Conservation (phyloP, 1,139 yeast genomes). For the Eremothecium sinecaudum region DNA sequence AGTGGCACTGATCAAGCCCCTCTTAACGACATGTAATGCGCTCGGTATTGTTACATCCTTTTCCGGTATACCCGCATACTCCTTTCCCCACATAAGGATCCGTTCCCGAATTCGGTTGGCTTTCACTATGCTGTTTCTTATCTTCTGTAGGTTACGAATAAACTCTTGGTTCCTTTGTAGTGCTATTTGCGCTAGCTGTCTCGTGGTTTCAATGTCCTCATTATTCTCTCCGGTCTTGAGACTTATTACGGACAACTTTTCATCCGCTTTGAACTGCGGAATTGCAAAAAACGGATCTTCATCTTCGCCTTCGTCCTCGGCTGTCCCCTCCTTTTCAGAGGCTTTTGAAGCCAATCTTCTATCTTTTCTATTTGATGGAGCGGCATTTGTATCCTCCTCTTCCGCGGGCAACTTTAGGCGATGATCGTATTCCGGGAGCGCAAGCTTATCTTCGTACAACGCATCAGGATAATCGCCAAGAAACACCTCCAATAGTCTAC, state of each 20-base stretch:
- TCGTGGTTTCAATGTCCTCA: conserved; percentile 52
- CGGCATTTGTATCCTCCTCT: conserved; percentile 14
- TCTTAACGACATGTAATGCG: conserved; percentile 29
- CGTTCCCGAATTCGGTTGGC: conserved; percentile 67
- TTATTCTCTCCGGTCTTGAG: conserved; percentile 18
- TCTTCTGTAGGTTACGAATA: conserved; percentile 60
- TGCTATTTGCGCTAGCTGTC: conserved; percentile 61
- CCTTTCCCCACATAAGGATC: conserved; percentile 74
- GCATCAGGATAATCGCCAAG: conserved; percentile 79
- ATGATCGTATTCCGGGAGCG: conserved; percentile 63
- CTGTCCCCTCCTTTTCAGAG: conserved; percentile 11
- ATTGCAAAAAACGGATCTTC: conserved; percentile 59
- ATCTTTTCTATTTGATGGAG: conserved; percentile 10
- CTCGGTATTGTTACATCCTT: conserved; percentile 32
- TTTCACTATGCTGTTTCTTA: conserved; percentile 65
- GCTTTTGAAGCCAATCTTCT: conserved; percentile 17
- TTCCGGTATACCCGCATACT: conserved; percentile 64
- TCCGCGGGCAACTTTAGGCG: conserved; percentile 33
- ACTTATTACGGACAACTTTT: conserved; percentile 10
- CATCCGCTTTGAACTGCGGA: conserved; percentile 37
- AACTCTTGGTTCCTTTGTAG: conserved; percentile 87
- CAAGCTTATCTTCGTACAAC: conserved; percentile 52
- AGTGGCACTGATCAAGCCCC: conserved; percentile 31
- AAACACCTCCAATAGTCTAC: conserved; percentile 63
- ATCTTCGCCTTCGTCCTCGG: conserved; percentile 21